Evolutionary conservation across 2,329 filamentous ascomycete genomes (phyloP), one percentile per base, ranked within the genome.

Genomic region (Periconia macrospinosa): DNA sequence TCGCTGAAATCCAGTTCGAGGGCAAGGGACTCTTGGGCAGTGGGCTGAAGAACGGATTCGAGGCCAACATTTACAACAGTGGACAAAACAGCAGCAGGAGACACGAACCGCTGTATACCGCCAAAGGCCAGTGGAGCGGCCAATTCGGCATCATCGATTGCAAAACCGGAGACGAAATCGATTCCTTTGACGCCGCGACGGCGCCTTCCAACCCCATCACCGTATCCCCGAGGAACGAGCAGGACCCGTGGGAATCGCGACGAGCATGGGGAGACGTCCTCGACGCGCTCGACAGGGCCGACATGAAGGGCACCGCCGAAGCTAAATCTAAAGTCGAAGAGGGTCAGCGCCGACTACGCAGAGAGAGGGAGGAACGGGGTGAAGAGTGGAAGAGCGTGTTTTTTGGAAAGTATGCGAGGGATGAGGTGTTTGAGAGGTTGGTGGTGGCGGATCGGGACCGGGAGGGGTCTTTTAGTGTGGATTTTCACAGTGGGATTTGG

Each of bases 221-320:
- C n/a, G 63, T 65, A 17, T 55, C 62, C 11, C 66, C 72, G 14
- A 43, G 73, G 5, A 61, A 70, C 1, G 57, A 75, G 30, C 76
- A 79, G 51, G 76, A 79, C 61, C 70, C 75, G 0, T 79, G 76
- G 76, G 77, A 79, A 56, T 75, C 73, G 19, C 61, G 76, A 15
- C 74, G 67, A 55, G 77, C 77, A 6, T 80, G 78, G 78, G 53
- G 61, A 10, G 71, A 67, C 6, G 75, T 78, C 6, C 75, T 76
- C 43, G 58, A 69, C 15, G 69, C 71, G 1, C 63, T 79, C 41
- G 59, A 65, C n/a, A 55, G 53, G 6, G 74, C 77, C 1, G 68
- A 79, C 50, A 79, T 79, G 77, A 75, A 71, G 47, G 63, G 60
- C 3, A 67, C 62, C 6, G 60, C 58, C 2, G 56, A 69, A 33